A percentile compares a stretch with the other conserved stretches of the same genome.
phyloP scores from a whole-genome alignment of 148 eudicot species.

The Rhododendron vialii region DNA sequence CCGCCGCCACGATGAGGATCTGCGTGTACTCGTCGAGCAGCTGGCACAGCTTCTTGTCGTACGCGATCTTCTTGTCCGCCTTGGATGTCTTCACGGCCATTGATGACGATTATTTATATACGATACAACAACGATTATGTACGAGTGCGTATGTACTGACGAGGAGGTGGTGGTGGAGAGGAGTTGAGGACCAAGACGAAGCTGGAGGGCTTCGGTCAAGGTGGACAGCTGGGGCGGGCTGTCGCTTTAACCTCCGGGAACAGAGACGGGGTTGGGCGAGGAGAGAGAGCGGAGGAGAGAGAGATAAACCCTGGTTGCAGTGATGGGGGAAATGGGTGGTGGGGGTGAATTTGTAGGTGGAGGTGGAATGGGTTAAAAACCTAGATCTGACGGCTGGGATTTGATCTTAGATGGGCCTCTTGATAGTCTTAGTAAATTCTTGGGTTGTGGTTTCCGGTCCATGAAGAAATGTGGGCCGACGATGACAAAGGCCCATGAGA shows the following conservation, averaged over 20 bases:
- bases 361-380: background rate
- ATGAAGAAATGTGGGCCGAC: background rate
- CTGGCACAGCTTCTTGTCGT: slow-evolving; percentile 34
- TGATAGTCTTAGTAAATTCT: background rate
- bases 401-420: background rate
- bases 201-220: background rate
- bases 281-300: background rate
- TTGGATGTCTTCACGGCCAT: slow-evolving; percentile 21
- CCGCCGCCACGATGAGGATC: slow-evolving; percentile 33
- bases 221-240: background rate
- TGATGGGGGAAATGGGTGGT: background rate
- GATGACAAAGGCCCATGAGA: too few relatives aligned
- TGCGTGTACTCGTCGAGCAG: slow-evolving; percentile 39
- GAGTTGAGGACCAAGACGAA: slow-evolving; percentile 1
- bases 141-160: background rate
- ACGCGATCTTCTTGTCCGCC: slow-evolving; percentile 32
- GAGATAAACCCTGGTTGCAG: background rate
- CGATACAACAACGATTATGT: background rate
- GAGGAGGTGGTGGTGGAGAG: background rate
- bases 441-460: background rate
- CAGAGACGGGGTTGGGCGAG: background rate
- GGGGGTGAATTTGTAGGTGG: background rate
- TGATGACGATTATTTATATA: background rate
- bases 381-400: slow-evolving; percentile 2
- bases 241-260: background rate